A percentile compares a stretch with the other conserved stretches of the same genome.
Evolutionary conservation across 257 asterid species (phyloP).

Genomic region (Solanum okadae): DNA sequence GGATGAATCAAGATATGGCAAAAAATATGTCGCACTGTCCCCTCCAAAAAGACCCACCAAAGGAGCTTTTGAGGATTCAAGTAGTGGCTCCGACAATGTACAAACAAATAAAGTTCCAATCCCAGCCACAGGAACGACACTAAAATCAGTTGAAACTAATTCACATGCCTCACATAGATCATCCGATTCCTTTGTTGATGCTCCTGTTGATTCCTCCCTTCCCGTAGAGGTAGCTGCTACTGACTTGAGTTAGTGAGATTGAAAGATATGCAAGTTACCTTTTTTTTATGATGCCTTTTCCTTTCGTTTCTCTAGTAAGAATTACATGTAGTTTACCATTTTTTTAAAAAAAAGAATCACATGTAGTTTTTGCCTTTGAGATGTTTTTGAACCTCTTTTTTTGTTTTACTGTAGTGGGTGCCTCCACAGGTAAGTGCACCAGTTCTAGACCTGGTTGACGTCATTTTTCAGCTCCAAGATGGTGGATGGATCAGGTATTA

Average conservation of each 20-base stretch:
- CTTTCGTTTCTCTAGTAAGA: neutral
- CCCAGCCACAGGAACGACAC: conserved; percentile 25
- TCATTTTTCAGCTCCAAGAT: conserved; percentile 85
- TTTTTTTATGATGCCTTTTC: neutral
- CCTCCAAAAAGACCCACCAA: conserved; percentile 41
- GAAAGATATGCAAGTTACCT: neutral
- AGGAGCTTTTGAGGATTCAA: conserved; percentile 36
- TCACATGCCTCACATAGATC: conserved; percentile 31
- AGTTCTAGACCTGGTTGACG: conserved; percentile 79
- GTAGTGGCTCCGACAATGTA: conserved; percentile 38
- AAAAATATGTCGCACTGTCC: conserved; percentile 31
- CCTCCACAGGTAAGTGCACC: conserved; percentile 86
- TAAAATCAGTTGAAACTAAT: conserved; percentile 25
- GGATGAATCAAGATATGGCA: conserved; percentile 30
- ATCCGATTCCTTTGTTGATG: conserved; percentile 23
- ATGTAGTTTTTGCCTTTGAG: neutral
- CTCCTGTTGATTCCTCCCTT: conserved; percentile 45
- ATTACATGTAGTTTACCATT: neutral
- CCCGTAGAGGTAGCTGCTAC: conserved; percentile 62
- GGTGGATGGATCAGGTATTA: conserved; percentile 98
- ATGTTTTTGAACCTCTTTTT: conserved; percentile 10
- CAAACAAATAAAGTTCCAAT: conserved; percentile 27
- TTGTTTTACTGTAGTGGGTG: conserved; percentile 61
- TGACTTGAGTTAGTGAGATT: neutral
- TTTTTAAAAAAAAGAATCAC: neutral